phyloP scores from a whole-genome alignment of 805 yeast species.

The Zygoascus bituminiphila region DNA sequence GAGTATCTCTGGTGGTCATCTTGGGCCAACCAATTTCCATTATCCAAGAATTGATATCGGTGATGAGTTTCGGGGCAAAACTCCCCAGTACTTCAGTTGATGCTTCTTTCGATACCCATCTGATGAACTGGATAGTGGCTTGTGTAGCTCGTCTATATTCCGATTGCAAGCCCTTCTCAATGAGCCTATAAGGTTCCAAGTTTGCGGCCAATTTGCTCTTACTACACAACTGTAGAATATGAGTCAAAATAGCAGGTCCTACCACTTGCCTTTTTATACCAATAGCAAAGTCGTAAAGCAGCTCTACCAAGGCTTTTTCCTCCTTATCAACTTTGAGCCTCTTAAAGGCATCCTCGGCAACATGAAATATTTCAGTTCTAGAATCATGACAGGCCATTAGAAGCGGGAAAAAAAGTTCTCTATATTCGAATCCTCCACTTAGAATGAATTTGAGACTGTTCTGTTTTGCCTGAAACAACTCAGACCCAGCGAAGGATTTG shows the following conservation, averaged over 20 bases:
- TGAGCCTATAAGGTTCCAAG: constrained; percentile 38
- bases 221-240: constrained; percentile 41
- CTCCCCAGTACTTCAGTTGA: constrained; percentile 20
- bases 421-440: constrained; percentile 36
- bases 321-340: constrained; percentile 38
- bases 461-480: constrained; percentile 26
- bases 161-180: constrained; percentile 48
- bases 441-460: constrained; percentile 36
- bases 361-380: constrained; percentile 45
- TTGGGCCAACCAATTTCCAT: constrained; percentile 7
- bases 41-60: constrained; percentile 19
- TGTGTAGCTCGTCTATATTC: constrained; percentile 45
- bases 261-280: neutral
- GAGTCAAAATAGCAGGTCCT: constrained; percentile 45
- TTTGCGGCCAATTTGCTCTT: constrained; percentile 47
- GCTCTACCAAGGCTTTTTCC: constrained; percentile 24
- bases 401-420: constrained; percentile 38
- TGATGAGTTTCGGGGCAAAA: constrained; percentile 14
- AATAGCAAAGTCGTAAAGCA: neutral
- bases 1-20: neutral
- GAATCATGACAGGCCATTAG: constrained; percentile 59
- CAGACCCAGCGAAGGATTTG: constrained; percentile 39
- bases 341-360: constrained; percentile 44
- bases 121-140: constrained; percentile 53
- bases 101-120: constrained; percentile 42